Evolutionary conservation across 768 basidiomycete genomes (phyloP), one percentile per base, ranked within the genome.

Genomic region (Clitopilus passeckerianus): DNA sequence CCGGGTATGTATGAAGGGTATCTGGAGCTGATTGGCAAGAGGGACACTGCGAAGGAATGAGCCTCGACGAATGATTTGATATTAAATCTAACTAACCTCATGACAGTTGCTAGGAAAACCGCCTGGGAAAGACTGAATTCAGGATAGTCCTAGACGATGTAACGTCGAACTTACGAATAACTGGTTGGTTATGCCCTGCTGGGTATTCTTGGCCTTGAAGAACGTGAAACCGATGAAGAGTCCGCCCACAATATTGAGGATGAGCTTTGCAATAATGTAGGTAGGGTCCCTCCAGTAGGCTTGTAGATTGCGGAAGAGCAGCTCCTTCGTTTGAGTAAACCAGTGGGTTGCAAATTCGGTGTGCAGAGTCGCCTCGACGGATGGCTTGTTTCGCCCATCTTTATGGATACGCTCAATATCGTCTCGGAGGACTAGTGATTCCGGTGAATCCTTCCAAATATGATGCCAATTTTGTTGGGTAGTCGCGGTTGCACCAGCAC

Each of bases 221-320:
- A 88, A 88, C 6, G 86, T 85, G 61, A 88, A 87, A 9, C 80
- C 80, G 50, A 86, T 83, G 63, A 86, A 79, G 1, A 86, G 72
- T 3, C 84, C 85, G 2, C 78, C 77, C 8, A 77, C 63, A 43
- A 82, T 77, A 58, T 85, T 85, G 27, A 87, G 69, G 43, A 76
- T 65, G 34, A 87, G 61, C 68, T 88, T 88, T 10, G 85, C 82
- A 68, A 84, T 71, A 53, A 87, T 64, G 60, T 88, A 88, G 0
- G 80, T 81, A 10, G 86, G 84, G 59, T 80, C 74, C 56, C 86
- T 70, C 81, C 85, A 86, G 63, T 83, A 77, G 8, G 77, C 76
- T 20, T 66, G 60, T 9, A 72, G 64, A 54, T 80, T 79, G 6
- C 86, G 83, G 46, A 65, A 69, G 14, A 82, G 60, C 1, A 87